Percentiles rank a stretch among this genome's conserved stretches.
phyloP scores from a whole-genome alignment of 495 filamentous ascomycete genomes.

The Neurospora intermedia region DNA sequence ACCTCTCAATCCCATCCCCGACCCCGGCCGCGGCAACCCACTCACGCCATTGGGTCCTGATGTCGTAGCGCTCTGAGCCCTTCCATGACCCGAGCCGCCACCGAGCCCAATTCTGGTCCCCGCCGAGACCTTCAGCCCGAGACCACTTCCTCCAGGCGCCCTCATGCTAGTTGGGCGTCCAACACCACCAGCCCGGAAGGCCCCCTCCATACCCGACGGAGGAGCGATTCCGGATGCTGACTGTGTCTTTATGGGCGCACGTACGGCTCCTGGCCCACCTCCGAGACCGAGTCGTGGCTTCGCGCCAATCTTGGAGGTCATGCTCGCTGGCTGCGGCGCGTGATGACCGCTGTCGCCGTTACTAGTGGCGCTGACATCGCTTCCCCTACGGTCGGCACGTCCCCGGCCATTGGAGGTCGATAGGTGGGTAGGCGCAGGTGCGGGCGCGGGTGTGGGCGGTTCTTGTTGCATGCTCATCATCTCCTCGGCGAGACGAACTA shows the following conservation, averaged over 20 bases:
- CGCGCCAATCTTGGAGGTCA: neutral
- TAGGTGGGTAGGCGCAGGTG: constrained; percentile 11
- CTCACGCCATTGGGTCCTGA: constrained; percentile 8
- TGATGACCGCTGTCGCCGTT: neutral
- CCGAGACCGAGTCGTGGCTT: neutral
- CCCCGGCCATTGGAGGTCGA: constrained; percentile 8
- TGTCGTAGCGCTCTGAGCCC: constrained; percentile 28
- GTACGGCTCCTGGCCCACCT: neutral
- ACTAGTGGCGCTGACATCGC: neutral
- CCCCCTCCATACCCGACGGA: neutral
- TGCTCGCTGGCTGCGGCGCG: neutral
- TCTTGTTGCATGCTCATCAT: constrained; percentile 52
- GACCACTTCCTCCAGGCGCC: constrained; percentile 23
- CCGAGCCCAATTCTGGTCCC: constrained; percentile 33
- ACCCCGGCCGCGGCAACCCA: constrained; percentile 33
- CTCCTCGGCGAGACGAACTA: constrained; percentile 88
- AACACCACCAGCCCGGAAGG: constrained; percentile 10
- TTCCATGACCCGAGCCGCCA: constrained; percentile 22
- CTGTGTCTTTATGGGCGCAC: neutral
- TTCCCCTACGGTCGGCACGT: neutral
- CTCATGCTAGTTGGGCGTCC: constrained; percentile 31
- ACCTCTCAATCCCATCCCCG: constrained; percentile 31
- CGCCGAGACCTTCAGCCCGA: constrained; percentile 3
- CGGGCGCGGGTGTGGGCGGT: neutral
- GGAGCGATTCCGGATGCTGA: neutral